phyloP scores from a whole-genome alignment of 1,284 basidiomycete species.

The Cryptococcus deneoformans region DNA sequence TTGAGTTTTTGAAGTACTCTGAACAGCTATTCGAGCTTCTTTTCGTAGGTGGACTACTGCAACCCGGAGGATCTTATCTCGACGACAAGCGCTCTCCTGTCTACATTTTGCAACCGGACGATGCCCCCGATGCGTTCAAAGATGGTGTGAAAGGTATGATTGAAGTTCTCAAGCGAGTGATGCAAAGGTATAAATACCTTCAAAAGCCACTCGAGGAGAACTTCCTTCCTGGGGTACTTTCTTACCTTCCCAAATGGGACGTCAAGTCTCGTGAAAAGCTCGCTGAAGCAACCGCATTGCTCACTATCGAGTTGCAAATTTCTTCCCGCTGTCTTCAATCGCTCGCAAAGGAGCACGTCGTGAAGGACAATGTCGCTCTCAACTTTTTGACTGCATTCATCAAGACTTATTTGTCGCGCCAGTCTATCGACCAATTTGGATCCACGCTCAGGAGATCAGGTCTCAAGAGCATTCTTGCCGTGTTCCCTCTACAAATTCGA shows the following conservation, averaged over 20 bases:
- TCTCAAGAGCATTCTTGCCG: constrained; percentile 77
- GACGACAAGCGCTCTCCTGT: constrained; percentile 66
- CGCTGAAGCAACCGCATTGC: constrained; percentile 71
- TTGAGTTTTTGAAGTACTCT: constrained; percentile 94
- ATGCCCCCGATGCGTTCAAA: constrained; percentile 23
- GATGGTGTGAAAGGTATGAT: constrained; percentile 77
- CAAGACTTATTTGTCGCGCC: constrained; percentile 72
- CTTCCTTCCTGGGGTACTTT: constrained; percentile 76
- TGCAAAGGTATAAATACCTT: constrained; percentile 98
- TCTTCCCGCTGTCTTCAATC: constrained; percentile 71
- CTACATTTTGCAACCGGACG: constrained; percentile 36
- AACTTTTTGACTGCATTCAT: constrained; percentile 75
- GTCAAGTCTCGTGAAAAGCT: constrained; percentile 74
- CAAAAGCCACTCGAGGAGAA: constrained; percentile 90
- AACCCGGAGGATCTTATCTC: constrained; percentile 88
- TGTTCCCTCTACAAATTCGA: constrained; percentile 82
- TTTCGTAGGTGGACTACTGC: constrained; percentile 88
- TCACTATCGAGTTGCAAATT: constrained; percentile 77
- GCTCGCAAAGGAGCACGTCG: constrained; percentile 87
- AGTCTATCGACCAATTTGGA: constrained; percentile 82
- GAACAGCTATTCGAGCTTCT: constrained; percentile 94
- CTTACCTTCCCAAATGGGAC: constrained; percentile 82
- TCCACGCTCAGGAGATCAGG: constrained; percentile 72
- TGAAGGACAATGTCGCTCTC: constrained; percentile 85
- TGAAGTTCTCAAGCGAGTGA: constrained; percentile 91